These are phyloP conservation scores for Trichoderma guizhouense DNA, from an alignment of 2,329 filamentous ascomycete genomes.

Conservation along the genomic window DNA sequence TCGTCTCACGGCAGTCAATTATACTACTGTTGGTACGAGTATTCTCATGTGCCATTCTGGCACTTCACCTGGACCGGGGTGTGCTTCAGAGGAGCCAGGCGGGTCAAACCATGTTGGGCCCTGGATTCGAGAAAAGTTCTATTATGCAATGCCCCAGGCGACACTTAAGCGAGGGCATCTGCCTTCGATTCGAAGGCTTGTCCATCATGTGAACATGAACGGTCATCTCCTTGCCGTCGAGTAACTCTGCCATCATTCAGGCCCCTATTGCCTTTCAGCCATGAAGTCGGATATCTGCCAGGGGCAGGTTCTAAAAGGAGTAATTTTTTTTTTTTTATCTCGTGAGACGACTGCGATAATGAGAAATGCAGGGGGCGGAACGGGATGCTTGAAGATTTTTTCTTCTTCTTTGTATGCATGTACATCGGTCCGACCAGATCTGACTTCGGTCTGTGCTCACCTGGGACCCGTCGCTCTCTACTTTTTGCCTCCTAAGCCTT, in stretches of 20 bases:
- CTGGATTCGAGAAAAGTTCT: conserved; percentile 5
- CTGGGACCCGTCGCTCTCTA: neutral
- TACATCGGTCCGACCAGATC: conserved; percentile 4
- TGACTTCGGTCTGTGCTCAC: neutral
- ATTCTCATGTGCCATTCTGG: neutral
- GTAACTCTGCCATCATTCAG: neutral
- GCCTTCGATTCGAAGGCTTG: neutral
- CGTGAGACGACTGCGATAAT: neutral
- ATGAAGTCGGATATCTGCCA: neutral
- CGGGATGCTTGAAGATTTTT: neutral
- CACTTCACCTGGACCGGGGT: neutral
- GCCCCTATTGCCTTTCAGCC: neutral
- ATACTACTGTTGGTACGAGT: neutral
- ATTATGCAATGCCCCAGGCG: neutral
- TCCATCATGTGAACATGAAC: conserved; percentile 13
- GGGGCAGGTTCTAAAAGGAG: neutral
- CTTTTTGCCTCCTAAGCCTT: neutral
- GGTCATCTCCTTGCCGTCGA: neutral
- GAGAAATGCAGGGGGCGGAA: neutral
- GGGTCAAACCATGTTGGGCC: neutral
- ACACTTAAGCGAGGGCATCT: neutral
- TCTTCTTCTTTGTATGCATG: neutral
- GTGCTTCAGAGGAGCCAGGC: neutral
- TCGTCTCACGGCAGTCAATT: neutral
- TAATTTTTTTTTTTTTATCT: neutral